These are phyloP conservation scores for Ganoderma multipileum DNA, from an alignment of 1,284 basidiomycete species.

Conservation along the genomic window DNA sequence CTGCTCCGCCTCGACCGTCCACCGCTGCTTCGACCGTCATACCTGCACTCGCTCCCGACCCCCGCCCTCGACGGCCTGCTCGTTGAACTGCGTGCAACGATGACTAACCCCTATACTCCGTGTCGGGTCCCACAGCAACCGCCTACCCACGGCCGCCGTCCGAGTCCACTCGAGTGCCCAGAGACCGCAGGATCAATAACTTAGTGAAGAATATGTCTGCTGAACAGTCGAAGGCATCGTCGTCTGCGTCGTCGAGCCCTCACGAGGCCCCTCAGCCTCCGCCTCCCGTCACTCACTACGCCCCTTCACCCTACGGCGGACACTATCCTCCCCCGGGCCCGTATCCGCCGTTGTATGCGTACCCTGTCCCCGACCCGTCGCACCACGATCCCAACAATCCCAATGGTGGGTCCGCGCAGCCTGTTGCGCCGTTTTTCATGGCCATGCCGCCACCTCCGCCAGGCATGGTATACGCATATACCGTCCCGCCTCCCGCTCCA, in stretches of 20 bases:
- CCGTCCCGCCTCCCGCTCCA: constrained; percentile 52
- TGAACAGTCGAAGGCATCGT: constrained; percentile 40
- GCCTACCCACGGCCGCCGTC: constrained; percentile 15
- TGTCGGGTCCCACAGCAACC: constrained; percentile 21
- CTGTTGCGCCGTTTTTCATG: constrained; percentile 55
- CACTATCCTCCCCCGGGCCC: constrained; percentile 53
- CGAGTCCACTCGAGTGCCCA: constrained; percentile 4
- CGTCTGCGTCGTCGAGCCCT: constrained; percentile 31
- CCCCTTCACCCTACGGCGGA: constrained; percentile 49
- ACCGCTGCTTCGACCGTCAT: constrained; percentile 7
- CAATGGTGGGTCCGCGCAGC: constrained; percentile 45
- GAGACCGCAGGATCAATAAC: constrained; percentile 11
- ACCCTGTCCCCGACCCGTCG: constrained; percentile 45
- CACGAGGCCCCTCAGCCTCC: constrained; percentile 39
- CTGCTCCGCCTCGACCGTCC: constrained; percentile 34
- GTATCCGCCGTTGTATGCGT: constrained; percentile 56
- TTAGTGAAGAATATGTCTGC: constrained; percentile 29
- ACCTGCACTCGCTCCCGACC: neutral
- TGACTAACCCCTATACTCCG: constrained; percentile 22
- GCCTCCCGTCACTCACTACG: constrained; percentile 42
- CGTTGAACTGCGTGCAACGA: constrained; percentile 8
- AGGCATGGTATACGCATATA: constrained; percentile 72
- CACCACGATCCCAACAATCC: constrained; percentile 54
- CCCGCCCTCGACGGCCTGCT: constrained; percentile 16
- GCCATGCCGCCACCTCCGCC: constrained; percentile 54